These are phyloP conservation scores for Trifolium repens DNA, from an alignment of 306 rosid genomes.

Conservation along the genomic window DNA sequence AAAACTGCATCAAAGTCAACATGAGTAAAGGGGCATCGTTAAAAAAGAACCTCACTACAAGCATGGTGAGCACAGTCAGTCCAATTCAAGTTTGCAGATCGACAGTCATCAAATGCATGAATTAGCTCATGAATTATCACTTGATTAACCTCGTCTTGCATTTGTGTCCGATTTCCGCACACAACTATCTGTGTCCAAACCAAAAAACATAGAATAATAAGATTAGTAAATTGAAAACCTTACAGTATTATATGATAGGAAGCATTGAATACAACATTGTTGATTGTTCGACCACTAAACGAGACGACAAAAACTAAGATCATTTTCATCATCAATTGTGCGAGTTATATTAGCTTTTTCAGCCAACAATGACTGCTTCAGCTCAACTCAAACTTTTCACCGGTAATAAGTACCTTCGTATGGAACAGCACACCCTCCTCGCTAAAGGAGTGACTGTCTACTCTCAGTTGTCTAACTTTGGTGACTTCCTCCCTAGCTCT, in stretches of 20 bases:
- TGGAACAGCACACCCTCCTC: not conserved
- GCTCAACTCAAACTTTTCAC: not conserved
- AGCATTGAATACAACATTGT: not conserved
- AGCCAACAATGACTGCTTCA: not conserved
- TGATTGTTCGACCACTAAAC: not conserved
- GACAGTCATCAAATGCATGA: constrained; percentile 88
- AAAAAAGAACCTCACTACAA: constrained; percentile 75
- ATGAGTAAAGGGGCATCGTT: not conserved
- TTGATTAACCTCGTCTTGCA: constrained; percentile 85
- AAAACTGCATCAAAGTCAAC: constrained; percentile 21
- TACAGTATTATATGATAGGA: not conserved
- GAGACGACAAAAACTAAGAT: not conserved
- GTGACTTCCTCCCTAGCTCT: not conserved
- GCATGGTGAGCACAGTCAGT: constrained; percentile 92
- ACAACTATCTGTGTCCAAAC: constrained; percentile 60
- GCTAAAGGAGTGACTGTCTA: not conserved
- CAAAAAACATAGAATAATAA: constrained; percentile 28
- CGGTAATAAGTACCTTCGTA: not conserved
- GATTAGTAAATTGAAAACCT: constrained; percentile 22
- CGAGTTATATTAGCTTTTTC: not conserved
- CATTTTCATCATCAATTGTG: not conserved
- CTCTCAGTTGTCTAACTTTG: not conserved
- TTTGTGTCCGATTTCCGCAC: constrained; percentile 63
- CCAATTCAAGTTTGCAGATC: constrained; percentile 83
- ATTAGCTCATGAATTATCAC: constrained; percentile 82